Evolutionary conservation across 1,284 basidiomycete genomes (phyloP), one percentile per base, ranked within the genome.

Genomic region (Meripilus lineatus): DNA sequence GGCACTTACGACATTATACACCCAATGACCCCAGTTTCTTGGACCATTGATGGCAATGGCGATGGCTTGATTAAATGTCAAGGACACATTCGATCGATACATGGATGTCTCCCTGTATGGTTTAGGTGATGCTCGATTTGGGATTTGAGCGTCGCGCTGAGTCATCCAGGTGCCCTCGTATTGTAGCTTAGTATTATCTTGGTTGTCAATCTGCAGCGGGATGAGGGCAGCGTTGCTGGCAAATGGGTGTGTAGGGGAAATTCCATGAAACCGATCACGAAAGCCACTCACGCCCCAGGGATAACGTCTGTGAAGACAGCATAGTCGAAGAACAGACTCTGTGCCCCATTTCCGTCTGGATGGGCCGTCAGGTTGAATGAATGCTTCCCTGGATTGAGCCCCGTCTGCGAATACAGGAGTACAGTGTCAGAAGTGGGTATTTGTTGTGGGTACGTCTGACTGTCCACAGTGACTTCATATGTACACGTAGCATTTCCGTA

Each of bases 1-100:
- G 39, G 32, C 10, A 32, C 39, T n/a, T 21, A 40, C 39, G 13
- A 40, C 39, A 14, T 25, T 34, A 28, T 42, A 42, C 7, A 22
- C 10, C 4, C 32, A n/a, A 26, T 34, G 40, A 35, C 40, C 34
- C 34, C 34, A 36, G 17, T 36, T 17, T 11, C 34, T n/a, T 8
- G 8, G 8, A 36, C n/a, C 14, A 20, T 36, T 36, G 34, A 36
- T 36, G 8, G 34, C 34, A 8, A 36, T 17, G 11, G 34, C 34
- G 11, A 36, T 20, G 8, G 34, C 34, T 10, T 24, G 13, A 11
- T 14, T 39, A 24, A 21, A 18, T 11, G 18, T 18, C 13, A 39
- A 14, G 10, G 14, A 24, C 10, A 18, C 22, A 22, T 10, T 11
- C 14, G 41, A 30, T 28, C 21, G 5, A 10, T 30, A 34, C 11